Conservation (phyloP, 495 filamentous ascomycete species). For the Hypoxylon trugodes region DNA sequence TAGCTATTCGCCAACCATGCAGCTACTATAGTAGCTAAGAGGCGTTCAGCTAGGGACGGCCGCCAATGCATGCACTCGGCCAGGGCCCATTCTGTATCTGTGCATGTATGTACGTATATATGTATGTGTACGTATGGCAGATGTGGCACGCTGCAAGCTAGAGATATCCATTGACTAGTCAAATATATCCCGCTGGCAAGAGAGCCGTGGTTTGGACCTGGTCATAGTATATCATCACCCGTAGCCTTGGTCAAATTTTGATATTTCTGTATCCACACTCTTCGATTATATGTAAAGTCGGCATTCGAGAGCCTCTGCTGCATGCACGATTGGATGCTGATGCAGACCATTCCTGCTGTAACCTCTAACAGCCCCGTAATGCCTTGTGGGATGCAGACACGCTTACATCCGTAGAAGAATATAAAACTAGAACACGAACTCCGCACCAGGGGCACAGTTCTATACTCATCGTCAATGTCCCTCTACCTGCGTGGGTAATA, state of each 20-base stretch:
- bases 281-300: constrained; percentile 13
- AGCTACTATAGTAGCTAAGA: constrained; percentile 36
- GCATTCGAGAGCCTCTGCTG: constrained; percentile 29
- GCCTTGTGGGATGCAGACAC: constrained; percentile 32
- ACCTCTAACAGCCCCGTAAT: constrained; percentile 17
- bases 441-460: constrained; percentile 16
- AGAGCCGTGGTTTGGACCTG: neutral
- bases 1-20: constrained; percentile 43
- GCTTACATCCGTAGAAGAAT: constrained; percentile 14
- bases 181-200: constrained; percentile 21
- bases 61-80: constrained; percentile 56
- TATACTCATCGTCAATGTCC: constrained; percentile 22
- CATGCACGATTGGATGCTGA: constrained; percentile 39
- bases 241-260: constrained; percentile 7
- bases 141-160: constrained; percentile 41
- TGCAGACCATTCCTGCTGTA: constrained; percentile 24
- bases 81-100: constrained; percentile 48
- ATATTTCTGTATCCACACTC: constrained; percentile 8
- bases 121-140: constrained; percentile 36
- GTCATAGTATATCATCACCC: constrained; percentile 14
- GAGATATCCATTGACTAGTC: constrained; percentile 28
- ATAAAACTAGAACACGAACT: constrained; percentile 18
- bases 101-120: constrained; percentile 22
- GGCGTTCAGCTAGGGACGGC: constrained; percentile 48
- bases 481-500: constrained; percentile 5